Conservation (phyloP, 2,329 filamentous ascomycete species). For the Hymenoscyphus scutula region DNA sequence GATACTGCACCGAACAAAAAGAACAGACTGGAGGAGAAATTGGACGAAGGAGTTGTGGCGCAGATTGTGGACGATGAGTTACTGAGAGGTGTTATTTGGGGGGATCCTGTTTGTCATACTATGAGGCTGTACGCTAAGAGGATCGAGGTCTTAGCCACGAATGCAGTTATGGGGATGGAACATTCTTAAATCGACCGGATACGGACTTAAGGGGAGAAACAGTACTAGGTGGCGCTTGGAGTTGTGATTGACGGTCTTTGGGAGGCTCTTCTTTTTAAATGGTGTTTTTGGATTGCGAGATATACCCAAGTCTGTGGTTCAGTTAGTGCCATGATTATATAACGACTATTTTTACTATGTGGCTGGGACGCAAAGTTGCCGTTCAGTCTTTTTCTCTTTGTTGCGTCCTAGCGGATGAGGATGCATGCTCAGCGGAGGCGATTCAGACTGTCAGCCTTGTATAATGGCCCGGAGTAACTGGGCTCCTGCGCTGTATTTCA, state of each 20-base stretch:
- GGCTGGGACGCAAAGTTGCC: not conserved
- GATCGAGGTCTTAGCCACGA: constrained; percentile 68
- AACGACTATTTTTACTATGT: not conserved
- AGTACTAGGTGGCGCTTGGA: not conserved
- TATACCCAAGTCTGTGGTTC: not conserved
- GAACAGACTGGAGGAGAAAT: constrained; percentile 46
- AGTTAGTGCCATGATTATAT: not conserved
- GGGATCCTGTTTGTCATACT: constrained; percentile 75
- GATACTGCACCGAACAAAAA: constrained; percentile 42
- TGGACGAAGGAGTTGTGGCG: constrained; percentile 63
- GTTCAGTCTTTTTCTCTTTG: not conserved
- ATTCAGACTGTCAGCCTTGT: too few relatives aligned
- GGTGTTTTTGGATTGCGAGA: not conserved
- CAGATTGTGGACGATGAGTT: constrained; percentile 66
- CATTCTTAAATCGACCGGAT: not conserved
- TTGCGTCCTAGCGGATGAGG: too few relatives aligned
- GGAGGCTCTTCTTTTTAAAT: not conserved
- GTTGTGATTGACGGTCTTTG: not conserved
- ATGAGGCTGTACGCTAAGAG: constrained; percentile 76
- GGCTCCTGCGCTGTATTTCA: too few relatives aligned
- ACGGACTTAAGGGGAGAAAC: not conserved
- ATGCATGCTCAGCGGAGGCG: too few relatives aligned
- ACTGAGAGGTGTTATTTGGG: constrained; percentile 71
- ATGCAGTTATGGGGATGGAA: constrained; percentile 52
- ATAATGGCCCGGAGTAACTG: too few relatives aligned